phyloP scores from a whole-genome alignment of 2,329 filamentous ascomycete genomes.

The Polytolypa hystricis region DNA sequence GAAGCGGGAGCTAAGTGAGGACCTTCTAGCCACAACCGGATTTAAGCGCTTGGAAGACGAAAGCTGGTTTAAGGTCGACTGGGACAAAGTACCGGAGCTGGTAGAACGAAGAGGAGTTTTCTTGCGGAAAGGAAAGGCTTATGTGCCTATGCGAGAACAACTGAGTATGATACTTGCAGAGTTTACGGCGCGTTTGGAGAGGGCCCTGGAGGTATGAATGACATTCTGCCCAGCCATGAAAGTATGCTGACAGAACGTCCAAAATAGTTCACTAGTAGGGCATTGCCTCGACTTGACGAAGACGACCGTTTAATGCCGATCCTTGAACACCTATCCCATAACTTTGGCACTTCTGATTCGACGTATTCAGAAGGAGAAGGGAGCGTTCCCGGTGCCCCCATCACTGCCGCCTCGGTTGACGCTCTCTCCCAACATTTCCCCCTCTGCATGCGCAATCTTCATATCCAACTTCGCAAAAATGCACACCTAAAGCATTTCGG shows the following conservation, averaged over 20 bases:
- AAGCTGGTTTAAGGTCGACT: slow-evolving; percentile 92
- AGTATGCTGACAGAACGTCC: slow-evolving; percentile 4
- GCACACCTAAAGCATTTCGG: slow-evolving; percentile 88
- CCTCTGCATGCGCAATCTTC: slow-evolving; percentile 87
- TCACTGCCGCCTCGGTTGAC: slow-evolving; percentile 71
- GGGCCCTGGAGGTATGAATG: slow-evolving; percentile 61
- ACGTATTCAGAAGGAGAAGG: slow-evolving; percentile 59
- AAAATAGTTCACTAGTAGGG: slow-evolving; percentile 68
- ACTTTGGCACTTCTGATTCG: slow-evolving; percentile 85
- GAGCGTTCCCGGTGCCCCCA: slow-evolving; percentile 57
- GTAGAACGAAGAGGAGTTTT: slow-evolving; percentile 71
- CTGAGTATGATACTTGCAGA: slow-evolving; percentile 80
- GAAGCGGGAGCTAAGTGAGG: slow-evolving; percentile 52
- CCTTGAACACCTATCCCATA: slow-evolving; percentile 76
- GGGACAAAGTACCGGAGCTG: slow-evolving; percentile 82
- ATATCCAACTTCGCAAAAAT: slow-evolving; percentile 74
- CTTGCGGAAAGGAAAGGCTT: slow-evolving; percentile 71
- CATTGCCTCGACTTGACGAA: slow-evolving; percentile 84
- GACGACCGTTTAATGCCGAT: slow-evolving; percentile 79
- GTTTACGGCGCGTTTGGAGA: slow-evolving; percentile 68
- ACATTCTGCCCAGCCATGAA: slow-evolving; percentile 9
- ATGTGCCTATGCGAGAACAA: slow-evolving; percentile 79
- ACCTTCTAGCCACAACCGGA: slow-evolving; percentile 48
- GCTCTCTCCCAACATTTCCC: slow-evolving; percentile 71
- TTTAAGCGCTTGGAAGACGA: slow-evolving; percentile 56